Evolutionary conservation across 352 stramenopile genomes (phyloP).

Genomic region (Peronospora belbahrii): DNA sequence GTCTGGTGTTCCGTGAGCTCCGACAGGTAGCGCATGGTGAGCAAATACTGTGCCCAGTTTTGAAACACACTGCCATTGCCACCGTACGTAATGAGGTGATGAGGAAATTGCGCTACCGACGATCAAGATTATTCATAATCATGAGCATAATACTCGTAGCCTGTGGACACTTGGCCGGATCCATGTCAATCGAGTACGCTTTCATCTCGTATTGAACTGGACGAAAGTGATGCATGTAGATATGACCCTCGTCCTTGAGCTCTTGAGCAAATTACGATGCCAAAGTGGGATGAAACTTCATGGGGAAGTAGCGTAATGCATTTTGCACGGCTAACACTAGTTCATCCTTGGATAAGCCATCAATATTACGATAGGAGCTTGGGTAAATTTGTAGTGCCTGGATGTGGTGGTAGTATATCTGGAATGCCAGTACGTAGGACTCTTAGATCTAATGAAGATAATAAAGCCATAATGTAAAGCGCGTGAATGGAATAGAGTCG

Average conservation of each 20-base stretch:
- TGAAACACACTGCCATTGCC: constrained; percentile 86
- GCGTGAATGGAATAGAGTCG: no score
- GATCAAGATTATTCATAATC: constrained; percentile 90
- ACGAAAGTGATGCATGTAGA: constrained; percentile 88
- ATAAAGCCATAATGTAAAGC: constrained; percentile 17
- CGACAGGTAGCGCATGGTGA: constrained; percentile 84
- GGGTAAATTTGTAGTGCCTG: constrained; percentile 42
- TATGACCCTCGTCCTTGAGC: constrained; percentile 82
- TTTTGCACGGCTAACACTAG: constrained; percentile 80
- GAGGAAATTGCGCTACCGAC: constrained; percentile 81
- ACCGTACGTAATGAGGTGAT: constrained; percentile 85
- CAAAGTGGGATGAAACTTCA: constrained; percentile 52
- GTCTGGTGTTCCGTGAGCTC: constrained; percentile 86
- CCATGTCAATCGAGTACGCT: constrained; percentile 73
- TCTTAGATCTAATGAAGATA: constrained; percentile 38
- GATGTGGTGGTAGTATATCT: constrained; percentile 38
- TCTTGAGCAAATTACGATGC: constrained; percentile 82
- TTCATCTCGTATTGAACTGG: constrained; percentile 85
- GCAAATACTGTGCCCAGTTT: constrained; percentile 87
- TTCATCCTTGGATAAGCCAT: constrained; percentile 47
- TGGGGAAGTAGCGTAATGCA: constrained; percentile 82
- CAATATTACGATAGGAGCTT: constrained; percentile 46
- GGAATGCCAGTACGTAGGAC: constrained; percentile 45
- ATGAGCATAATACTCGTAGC: constrained; percentile 84
- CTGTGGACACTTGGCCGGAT: constrained; percentile 65